Evolutionary conservation across 106 monocot species (phyloP).

Genomic region (Triglochin maritima): DNA sequence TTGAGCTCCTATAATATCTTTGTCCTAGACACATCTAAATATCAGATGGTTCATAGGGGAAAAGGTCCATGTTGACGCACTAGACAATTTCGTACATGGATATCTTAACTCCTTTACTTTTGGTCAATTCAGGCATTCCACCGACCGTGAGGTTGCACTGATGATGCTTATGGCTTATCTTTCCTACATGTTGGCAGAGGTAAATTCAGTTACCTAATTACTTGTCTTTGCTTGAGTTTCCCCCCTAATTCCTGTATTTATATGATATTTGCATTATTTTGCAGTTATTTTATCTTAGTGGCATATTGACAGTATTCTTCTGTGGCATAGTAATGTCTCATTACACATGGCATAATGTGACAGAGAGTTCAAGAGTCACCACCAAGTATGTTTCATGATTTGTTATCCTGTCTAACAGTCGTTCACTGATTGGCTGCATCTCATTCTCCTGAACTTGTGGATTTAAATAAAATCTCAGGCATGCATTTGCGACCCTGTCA

Average conservation of each 20-base stretch:
- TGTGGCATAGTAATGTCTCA: conserved; percentile 99
- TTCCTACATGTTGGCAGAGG: conserved; percentile 82
- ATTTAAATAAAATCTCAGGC: conserved; percentile 36
- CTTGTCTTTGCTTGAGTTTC: not conserved
- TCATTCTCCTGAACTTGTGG: not conserved
- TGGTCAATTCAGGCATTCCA: conserved; percentile 47
- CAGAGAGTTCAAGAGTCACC: conserved; percentile 94
- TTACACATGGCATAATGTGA: conserved; percentile 99
- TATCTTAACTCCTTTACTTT: not conserved
- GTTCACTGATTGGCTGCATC: not conserved
- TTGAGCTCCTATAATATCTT: no score
- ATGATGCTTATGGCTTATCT: conserved; percentile 86
- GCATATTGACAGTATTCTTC: conserved; percentile 97
- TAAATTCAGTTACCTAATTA: conserved; percentile 8
- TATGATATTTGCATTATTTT: conserved; percentile 6
- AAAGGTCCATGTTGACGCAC: no score
- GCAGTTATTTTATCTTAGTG: conserved; percentile 83
- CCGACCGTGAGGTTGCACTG: conserved; percentile 76
- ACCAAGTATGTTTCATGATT: conserved; percentile 55
- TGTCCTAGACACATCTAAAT: no score
- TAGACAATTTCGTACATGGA: no score
- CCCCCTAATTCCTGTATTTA: not conserved
- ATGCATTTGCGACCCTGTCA: conserved; percentile 93
- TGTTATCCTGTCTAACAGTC: not conserved
- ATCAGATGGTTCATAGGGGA: no score